Evolutionary conservation across 2,329 filamentous ascomycete genomes (phyloP).

Genomic region (Nemania abortiva): DNA sequence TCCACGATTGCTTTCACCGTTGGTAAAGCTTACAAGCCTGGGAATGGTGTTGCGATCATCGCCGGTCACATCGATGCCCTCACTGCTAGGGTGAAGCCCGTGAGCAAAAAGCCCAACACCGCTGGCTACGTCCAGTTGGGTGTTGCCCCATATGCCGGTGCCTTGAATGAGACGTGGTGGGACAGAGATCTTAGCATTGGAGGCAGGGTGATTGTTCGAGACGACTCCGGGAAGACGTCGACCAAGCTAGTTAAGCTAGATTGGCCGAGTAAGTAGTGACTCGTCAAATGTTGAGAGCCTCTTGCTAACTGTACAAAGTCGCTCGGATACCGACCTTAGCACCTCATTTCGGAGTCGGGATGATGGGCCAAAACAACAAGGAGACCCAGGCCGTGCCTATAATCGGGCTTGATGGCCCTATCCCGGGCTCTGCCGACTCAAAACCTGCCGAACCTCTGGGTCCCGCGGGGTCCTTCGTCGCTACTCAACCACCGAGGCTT

Average conservation of each 20-base stretch:
- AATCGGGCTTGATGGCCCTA: slow-evolving; percentile 85
- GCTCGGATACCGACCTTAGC: slow-evolving; percentile 92
- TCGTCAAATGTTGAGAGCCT: neutral
- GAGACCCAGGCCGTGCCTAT: slow-evolving; percentile 97
- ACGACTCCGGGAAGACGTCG: slow-evolving; percentile 80
- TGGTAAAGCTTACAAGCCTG: slow-evolving; percentile 82
- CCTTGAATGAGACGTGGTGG: slow-evolving; percentile 93
- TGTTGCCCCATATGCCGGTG: slow-evolving; percentile 93
- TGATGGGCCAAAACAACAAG: slow-evolving; percentile 76
- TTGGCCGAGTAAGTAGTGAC: slow-evolving; percentile 75
- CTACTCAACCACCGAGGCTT: slow-evolving; percentile 86
- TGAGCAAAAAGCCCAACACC: slow-evolving; percentile 85
- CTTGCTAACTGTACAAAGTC: slow-evolving; percentile 58
- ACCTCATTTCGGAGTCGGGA: slow-evolving; percentile 88
- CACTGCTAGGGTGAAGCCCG: slow-evolving; percentile 90
- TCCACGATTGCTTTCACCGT: slow-evolving; percentile 87
- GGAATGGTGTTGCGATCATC: slow-evolving; percentile 88
- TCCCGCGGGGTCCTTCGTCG: slow-evolving; percentile 77
- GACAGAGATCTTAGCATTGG: slow-evolving; percentile 93
- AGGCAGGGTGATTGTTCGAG: slow-evolving; percentile 86
- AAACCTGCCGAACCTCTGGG: slow-evolving; percentile 64
- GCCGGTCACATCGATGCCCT: slow-evolving; percentile 94
- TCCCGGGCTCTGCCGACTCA: slow-evolving; percentile 56
- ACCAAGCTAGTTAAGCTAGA: slow-evolving; percentile 88
- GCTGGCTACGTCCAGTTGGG: slow-evolving; percentile 90